phyloP scores from a whole-genome alignment of 495 filamentous ascomycete species.

The Aspergillus sclerotiicarbonarius region DNA sequence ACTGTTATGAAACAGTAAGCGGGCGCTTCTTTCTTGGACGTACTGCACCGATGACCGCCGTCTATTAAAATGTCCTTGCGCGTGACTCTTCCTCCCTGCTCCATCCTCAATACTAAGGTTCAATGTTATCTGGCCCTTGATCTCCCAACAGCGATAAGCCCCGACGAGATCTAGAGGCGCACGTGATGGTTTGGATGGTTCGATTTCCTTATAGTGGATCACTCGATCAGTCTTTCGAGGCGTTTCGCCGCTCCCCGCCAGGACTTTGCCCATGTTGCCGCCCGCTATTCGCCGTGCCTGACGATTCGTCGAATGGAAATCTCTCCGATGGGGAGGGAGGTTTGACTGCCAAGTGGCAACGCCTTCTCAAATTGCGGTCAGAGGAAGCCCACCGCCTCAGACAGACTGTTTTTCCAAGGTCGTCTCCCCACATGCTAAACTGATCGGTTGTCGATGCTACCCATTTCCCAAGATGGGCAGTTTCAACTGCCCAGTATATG shows the following conservation, averaged over 20 bases:
- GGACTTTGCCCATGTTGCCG: background rate
- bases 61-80: no score
- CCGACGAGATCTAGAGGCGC: slow-evolving; percentile 2
- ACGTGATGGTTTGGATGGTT: slow-evolving; percentile 1
- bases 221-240: background rate
- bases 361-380: slow-evolving; percentile 12
- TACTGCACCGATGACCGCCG: no score
- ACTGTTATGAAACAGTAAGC: no score
- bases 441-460: background rate
- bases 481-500: background rate
- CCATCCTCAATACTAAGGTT: no score
- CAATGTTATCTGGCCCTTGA: no score
- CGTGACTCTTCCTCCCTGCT: no score
- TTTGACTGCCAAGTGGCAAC: slow-evolving; percentile 12
- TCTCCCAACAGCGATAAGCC: background rate
- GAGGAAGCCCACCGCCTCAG: slow-evolving; percentile 11
- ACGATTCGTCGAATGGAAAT: slow-evolving; percentile 2
- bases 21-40: no score
- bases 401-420: background rate
- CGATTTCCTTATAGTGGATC: background rate
- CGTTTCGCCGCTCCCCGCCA: background rate
- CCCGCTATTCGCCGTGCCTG: background rate
- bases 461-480: background rate
- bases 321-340: slow-evolving; percentile 2
- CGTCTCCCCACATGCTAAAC: background rate